phyloP scores from a whole-genome alignment of 108 stramenopile genomes.

The Licmophora abbreviata region DNA sequence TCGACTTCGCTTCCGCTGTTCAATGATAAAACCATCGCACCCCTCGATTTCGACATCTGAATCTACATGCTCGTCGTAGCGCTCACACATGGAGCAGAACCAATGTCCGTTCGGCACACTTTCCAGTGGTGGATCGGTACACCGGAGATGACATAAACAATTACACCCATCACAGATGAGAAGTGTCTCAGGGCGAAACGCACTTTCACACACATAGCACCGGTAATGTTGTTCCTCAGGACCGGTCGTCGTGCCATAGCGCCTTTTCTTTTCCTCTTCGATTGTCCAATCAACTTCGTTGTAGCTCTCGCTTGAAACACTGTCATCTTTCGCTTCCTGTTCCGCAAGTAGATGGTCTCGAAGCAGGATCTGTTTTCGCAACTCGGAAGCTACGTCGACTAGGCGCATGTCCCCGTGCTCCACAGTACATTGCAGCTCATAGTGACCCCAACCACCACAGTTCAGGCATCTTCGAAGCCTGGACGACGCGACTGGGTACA shows the following conservation, averaged over 20 bases:
- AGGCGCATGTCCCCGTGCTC: too few species aligned
- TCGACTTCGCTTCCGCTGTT: conserved; percentile 31
- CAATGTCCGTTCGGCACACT: conserved; percentile 68
- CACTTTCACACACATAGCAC: conserved; percentile 23
- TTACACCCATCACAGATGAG: conserved; percentile 70
- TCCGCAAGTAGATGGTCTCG: too few species aligned
- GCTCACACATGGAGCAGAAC: conserved; percentile 61
- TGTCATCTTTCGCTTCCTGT: too few species aligned
- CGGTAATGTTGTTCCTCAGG: too few species aligned
- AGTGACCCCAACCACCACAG: conserved; percentile 44
- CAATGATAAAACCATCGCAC: conserved; percentile 36
- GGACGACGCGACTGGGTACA: conserved; percentile 1
- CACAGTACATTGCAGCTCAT: conserved; percentile 41
- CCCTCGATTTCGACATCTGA: conserved; percentile 39
- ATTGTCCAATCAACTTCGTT: too few species aligned
- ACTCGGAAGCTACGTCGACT: too few species aligned
- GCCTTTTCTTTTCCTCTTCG: too few species aligned
- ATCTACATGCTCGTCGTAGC: conserved; percentile 15
- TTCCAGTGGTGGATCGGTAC: conserved; percentile 44
- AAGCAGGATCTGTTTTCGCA: too few species aligned
- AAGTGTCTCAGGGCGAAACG: conserved; percentile 14
- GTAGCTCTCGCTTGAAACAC: too few species aligned
- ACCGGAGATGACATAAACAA: conserved; percentile 39
- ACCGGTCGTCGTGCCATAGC: too few species aligned
- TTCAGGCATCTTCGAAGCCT: conserved; percentile 30